Evolutionary conservation across 495 filamentous ascomycete species (phyloP).

Genomic region (Penicillium bialowiezense): DNA sequence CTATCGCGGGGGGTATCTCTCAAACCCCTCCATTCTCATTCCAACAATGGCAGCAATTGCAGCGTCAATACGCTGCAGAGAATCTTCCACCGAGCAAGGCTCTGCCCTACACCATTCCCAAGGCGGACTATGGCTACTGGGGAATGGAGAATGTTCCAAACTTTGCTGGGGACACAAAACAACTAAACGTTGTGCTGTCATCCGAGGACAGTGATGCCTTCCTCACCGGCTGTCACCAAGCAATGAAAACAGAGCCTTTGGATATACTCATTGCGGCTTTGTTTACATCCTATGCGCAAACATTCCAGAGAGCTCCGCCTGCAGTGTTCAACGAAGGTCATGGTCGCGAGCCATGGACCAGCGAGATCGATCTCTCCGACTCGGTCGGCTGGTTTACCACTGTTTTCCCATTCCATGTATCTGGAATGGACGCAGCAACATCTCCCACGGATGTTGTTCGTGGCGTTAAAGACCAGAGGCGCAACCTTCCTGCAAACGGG

Average conservation of each 20-base stretch:
- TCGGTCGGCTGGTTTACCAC: conserved; percentile 52
- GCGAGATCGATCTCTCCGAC: conserved; percentile 36
- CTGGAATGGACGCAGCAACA: too few relatives aligned
- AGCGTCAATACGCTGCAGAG: conserved; percentile 23
- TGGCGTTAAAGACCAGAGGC: too few relatives aligned
- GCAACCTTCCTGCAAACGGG: too few relatives aligned
- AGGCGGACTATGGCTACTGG: neutral
- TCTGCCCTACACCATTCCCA: too few relatives aligned
- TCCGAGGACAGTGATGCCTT: neutral
- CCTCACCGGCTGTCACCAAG: conserved; percentile 28
- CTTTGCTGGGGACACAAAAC: neutral
- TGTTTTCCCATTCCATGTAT: conserved; percentile 21
- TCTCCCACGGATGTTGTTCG: too few relatives aligned
- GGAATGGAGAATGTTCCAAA: neutral
- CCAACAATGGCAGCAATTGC: conserved; percentile 46
- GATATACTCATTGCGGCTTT: conserved; percentile 40
- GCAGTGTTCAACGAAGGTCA: conserved; percentile 42
- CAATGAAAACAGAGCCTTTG: conserved; percentile 28
- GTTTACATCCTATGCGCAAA: conserved; percentile 31
- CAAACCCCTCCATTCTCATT: conserved; percentile 48
- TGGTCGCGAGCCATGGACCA: conserved; percentile 38
- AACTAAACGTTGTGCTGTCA: neutral
- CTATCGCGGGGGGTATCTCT: conserved; percentile 34
- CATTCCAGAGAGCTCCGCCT: conserved; percentile 39
- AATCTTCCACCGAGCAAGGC: neutral